These are phyloP conservation scores for Cryphonectria japonica DNA, from an alignment of 2,329 filamentous ascomycete genomes.

Conservation along the genomic window DNA sequence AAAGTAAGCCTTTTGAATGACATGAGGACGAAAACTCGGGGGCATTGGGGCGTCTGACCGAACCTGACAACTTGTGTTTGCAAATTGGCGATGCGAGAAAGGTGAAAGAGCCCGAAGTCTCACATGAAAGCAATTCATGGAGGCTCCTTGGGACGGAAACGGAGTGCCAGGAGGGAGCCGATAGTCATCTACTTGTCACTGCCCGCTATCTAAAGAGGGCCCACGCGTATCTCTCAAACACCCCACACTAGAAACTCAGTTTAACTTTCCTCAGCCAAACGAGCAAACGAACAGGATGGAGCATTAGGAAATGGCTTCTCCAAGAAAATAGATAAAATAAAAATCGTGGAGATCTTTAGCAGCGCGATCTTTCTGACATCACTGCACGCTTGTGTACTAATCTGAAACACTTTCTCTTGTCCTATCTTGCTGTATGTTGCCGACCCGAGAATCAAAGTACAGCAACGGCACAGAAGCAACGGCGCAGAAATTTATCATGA, in stretches of 20 bases:
- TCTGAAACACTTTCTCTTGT: neutral
- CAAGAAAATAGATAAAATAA: neutral
- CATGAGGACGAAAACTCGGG: conserved; percentile 10
- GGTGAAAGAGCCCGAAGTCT: neutral
- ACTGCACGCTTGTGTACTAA: neutral
- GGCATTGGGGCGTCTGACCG: conserved; percentile 24
- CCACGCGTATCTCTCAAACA: conserved; percentile 13
- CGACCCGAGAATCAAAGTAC: neutral
- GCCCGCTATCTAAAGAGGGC: neutral
- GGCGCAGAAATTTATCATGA: neutral
- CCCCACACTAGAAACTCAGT: neutral
- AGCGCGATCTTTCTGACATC: neutral
- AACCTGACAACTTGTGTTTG: neutral
- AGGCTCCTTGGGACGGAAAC: neutral
- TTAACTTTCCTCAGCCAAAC: neutral
- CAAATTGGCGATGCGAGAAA: neutral
- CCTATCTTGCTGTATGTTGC: neutral
- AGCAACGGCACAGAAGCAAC: neutral
- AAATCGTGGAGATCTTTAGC: neutral
- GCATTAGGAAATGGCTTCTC: neutral
- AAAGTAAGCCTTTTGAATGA: conserved; percentile 23
- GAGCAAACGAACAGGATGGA: neutral
- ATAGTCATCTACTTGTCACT: conserved; percentile 2
- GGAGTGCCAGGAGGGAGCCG: neutral
- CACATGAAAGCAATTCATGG: conserved; percentile 6